These are phyloP conservation scores for Curvularia sp. DNA, from an alignment of 2,329 filamentous ascomycete genomes.

Conservation along the genomic window DNA sequence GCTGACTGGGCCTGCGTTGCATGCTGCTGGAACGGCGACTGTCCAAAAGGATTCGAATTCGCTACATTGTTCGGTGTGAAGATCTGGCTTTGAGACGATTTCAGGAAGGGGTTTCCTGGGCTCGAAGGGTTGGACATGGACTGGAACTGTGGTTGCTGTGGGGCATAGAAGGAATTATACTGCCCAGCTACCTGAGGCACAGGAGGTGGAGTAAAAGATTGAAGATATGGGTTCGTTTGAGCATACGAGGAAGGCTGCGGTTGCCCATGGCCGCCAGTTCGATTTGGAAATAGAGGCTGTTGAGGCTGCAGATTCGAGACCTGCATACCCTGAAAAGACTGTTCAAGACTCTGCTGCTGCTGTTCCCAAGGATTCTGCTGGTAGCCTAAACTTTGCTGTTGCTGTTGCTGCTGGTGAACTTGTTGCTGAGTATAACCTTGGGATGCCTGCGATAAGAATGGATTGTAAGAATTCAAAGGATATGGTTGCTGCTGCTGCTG, in stretches of 20 bases:
- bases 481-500: constrained; percentile 46
- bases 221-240: constrained; percentile 52
- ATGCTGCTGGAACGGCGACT: constrained; percentile 29
- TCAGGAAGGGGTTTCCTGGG: constrained; percentile 55
- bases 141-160: constrained; percentile 46
- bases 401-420: constrained; percentile 8
- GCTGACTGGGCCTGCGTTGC: constrained; percentile 31
- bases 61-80: constrained; percentile 45
- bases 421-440: constrained; percentile 35
- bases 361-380: constrained; percentile 33
- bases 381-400: constrained; percentile 19
- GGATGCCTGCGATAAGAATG: constrained; percentile 64
- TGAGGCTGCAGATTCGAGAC: constrained; percentile 56
- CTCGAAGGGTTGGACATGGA: constrained; percentile 51
- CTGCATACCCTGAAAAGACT: constrained; percentile 78
- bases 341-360: constrained; percentile 60
- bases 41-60: constrained; percentile 52
- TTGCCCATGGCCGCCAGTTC: constrained; percentile 68
- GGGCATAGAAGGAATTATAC: constrained; percentile 45
- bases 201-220: constrained; percentile 52
- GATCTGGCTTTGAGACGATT: constrained; percentile 53
- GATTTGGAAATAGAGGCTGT: constrained; percentile 72
- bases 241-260: constrained; percentile 48
- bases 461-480: constrained; percentile 66
- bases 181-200: constrained; percentile 52